phyloP scores from a whole-genome alignment of 129 eudicot genomes.

The Apium graveolens region DNA sequence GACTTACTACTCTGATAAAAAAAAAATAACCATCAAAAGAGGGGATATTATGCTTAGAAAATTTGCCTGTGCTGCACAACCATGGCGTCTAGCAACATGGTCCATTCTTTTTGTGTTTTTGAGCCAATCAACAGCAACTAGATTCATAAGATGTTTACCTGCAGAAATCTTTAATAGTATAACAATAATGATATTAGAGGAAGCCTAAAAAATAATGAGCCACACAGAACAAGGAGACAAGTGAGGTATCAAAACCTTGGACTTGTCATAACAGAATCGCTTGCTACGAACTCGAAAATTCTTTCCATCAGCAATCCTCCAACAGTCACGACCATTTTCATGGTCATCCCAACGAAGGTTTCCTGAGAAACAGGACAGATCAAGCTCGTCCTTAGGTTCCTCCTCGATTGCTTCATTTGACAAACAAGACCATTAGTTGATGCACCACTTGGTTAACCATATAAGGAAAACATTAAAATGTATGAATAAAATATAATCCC shows the following conservation, averaged over 20 bases:
- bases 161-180: conserved; percentile 51
- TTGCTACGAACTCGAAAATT: conserved; percentile 93
- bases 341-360: conserved; percentile 68
- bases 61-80: conserved; percentile 94
- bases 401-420: conserved; percentile 58
- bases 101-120: conserved; percentile 95
- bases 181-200: conserved; percentile 18
- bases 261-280: conserved; percentile 73
- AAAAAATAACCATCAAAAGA: neutral
- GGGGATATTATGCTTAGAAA: neutral
- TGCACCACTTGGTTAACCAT: conserved; percentile 7
- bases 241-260: conserved; percentile 45
- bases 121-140: conserved; percentile 99
- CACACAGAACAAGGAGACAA: conserved; percentile 10
- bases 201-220: conserved; percentile 8
- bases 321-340: conserved; percentile 82
- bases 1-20: neutral
- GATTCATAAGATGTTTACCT: conserved; percentile 94
- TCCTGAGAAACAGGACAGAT: conserved; percentile 78
- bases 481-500: neutral
- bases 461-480: neutral
- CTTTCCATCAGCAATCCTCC: conserved; percentile 84
- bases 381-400: conserved; percentile 63
- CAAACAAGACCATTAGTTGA: conserved; percentile 13
- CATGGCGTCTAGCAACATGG: conserved; percentile 88